Evolutionary conservation across 2,329 filamentous ascomycete genomes (phyloP).

Genomic region (Alternaria sp.): DNA sequence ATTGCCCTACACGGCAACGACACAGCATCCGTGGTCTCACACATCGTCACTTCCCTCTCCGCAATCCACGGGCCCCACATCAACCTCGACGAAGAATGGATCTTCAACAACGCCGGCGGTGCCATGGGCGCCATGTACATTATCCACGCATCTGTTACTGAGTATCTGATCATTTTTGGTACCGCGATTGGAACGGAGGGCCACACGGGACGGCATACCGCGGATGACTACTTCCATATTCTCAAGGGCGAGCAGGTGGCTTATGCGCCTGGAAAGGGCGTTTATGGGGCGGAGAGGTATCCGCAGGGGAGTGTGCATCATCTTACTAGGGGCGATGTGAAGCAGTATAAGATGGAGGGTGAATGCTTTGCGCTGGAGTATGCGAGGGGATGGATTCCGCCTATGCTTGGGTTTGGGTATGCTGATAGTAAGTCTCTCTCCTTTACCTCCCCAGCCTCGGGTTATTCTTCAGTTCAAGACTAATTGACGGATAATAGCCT

Average conservation of each 20-base stretch:
- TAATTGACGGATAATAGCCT: slow-evolving; percentile 41
- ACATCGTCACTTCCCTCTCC: slow-evolving; percentile 72
- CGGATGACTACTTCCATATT: slow-evolving; percentile 95
- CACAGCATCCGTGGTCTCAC: slow-evolving; percentile 70
- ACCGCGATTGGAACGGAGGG: slow-evolving; percentile 85
- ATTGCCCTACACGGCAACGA: slow-evolving; percentile 75
- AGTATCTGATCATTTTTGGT: slow-evolving; percentile 52
- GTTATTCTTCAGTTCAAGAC: neutral
- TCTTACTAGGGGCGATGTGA: slow-evolving; percentile 71
- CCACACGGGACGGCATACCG: slow-evolving; percentile 85
- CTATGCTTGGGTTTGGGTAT: slow-evolving; percentile 90
- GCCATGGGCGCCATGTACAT: slow-evolving; percentile 94
- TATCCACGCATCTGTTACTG: slow-evolving; percentile 85
- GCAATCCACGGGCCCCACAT: slow-evolving; percentile 54
- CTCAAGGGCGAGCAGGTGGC: slow-evolving; percentile 77
- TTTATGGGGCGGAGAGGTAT: slow-evolving; percentile 73
- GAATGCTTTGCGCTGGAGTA: slow-evolving; percentile 83
- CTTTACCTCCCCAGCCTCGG: neutral
- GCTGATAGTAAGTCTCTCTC: slow-evolving; percentile 64
- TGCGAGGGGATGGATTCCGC: slow-evolving; percentile 87
- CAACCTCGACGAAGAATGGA: slow-evolving; percentile 79
- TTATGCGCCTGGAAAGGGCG: slow-evolving; percentile 66
- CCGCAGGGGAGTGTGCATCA: slow-evolving; percentile 73
- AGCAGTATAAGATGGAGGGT: slow-evolving; percentile 83
- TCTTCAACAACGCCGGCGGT: slow-evolving; percentile 90